Evolutionary conservation across 768 basidiomycete genomes (phyloP).

Genomic region (Scleroderma citrinum): DNA sequence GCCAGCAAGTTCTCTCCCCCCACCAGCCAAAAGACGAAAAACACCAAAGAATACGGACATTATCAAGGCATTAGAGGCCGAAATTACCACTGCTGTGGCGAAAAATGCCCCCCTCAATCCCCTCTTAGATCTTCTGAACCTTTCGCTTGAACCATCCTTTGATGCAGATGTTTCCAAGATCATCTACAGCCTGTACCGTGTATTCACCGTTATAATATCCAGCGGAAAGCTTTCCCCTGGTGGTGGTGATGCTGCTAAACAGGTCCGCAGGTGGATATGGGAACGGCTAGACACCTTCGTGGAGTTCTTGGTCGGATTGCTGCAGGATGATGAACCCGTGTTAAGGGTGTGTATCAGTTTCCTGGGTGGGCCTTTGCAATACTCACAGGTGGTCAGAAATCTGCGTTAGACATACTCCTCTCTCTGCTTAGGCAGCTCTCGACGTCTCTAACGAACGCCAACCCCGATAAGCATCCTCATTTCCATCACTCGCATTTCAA

Average conservation of each 20-base stretch:
- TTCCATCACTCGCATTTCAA: conserved; percentile 66
- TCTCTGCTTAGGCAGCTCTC: conserved; percentile 76
- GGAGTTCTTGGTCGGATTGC: conserved; percentile 57
- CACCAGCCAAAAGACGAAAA: conserved; percentile 47
- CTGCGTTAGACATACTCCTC: conserved; percentile 69
- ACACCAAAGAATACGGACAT: conserved; percentile 18
- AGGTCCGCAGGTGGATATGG: conserved; percentile 75
- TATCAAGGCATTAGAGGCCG: conserved; percentile 48
- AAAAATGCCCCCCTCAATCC: conserved; percentile 65
- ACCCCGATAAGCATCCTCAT: conserved; percentile 46
- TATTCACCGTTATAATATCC: conserved; percentile 60
- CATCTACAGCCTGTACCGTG: conserved; percentile 76
- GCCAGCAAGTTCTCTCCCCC: conserved; percentile 43
- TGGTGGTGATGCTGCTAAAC: conserved; percentile 47
- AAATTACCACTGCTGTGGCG: conserved; percentile 48
- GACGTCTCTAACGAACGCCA: conserved; percentile 45
- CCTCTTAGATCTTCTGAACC: conserved; percentile 65
- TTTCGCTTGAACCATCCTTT: conserved; percentile 43
- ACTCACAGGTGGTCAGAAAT: conserved; percentile 40
- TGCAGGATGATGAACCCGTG: conserved; percentile 72
- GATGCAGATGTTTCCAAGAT: conserved; percentile 63
- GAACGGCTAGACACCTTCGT: conserved; percentile 68
- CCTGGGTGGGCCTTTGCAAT: background rate
- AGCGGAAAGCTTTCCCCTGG: conserved; percentile 49
- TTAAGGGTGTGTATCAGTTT: conserved; percentile 52